Evolutionary conservation across 2,329 filamentous ascomycete species (phyloP).

Genomic region (Pseudocercospora pini-densiflorae): DNA sequence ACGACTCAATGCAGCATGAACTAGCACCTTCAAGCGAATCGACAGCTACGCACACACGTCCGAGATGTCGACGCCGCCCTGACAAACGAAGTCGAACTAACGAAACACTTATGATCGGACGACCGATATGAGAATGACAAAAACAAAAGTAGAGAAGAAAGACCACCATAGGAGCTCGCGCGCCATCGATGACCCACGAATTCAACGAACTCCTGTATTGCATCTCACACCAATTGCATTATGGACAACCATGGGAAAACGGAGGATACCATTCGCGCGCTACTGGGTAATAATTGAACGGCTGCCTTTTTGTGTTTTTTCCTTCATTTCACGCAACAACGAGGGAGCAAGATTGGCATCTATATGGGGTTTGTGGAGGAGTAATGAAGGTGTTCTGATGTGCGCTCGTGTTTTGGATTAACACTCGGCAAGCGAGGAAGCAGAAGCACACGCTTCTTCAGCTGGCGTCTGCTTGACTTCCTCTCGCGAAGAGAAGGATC

Average conservation of each 20-base stretch:
- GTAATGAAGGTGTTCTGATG: constrained; percentile 14
- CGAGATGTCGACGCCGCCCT: constrained; percentile 20
- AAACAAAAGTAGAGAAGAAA: constrained; percentile 29
- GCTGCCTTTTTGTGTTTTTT: background rate
- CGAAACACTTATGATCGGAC: constrained; percentile 27
- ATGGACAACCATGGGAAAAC: constrained; percentile 6
- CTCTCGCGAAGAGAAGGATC: background rate
- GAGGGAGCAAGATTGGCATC: background rate
- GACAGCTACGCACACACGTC: constrained; percentile 11
- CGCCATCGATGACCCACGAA: constrained; percentile 16
- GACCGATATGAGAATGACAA: constrained; percentile 28
- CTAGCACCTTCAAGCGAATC: constrained; percentile 27
- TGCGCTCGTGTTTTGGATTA: background rate
- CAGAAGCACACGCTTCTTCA: background rate
- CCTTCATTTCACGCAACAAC: background rate
- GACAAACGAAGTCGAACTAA: constrained; percentile 20
- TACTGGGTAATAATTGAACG: constrained; percentile 19
- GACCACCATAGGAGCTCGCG: constrained; percentile 23
- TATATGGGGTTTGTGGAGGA: background rate
- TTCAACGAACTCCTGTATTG: constrained; percentile 15
- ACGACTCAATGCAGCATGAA: constrained; percentile 23
- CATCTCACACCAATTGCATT: constrained; percentile 17
- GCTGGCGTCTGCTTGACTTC: background rate
- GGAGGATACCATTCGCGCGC: constrained; percentile 3
- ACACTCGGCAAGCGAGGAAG: background rate